phyloP scores from a whole-genome alignment of 2,329 filamentous ascomycete species.

The Purpureocillium takamizusanense region DNA sequence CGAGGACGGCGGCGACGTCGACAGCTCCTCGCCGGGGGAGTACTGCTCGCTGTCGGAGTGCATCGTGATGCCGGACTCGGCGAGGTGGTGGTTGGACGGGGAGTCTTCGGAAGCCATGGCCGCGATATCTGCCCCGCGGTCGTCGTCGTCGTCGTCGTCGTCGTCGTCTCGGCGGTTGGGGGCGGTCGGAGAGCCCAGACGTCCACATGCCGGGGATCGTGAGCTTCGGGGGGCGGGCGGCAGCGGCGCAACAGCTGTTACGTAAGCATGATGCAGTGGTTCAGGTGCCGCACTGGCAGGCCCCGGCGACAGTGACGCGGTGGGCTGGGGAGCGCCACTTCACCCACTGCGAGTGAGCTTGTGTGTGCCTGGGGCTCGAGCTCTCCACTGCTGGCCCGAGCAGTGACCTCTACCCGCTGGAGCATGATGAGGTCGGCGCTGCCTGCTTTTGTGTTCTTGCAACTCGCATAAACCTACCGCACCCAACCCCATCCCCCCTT shows the following conservation, averaged over 20 bases:
- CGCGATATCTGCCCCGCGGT: conserved; percentile 2
- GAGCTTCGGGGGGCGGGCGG: no score
- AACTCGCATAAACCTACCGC: neutral
- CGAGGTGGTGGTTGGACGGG: conserved; percentile 42
- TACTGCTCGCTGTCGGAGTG: conserved; percentile 80
- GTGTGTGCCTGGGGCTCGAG: no score
- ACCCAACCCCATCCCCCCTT: no score
- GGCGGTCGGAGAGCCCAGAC: neutral
- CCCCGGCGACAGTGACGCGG: no score
- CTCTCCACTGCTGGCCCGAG: no score
- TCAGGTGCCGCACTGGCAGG: no score
- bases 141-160: neutral
- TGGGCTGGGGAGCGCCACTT: no score
- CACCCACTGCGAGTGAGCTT: no score
- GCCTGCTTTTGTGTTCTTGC: conserved; percentile 1
- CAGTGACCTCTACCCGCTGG: conserved; percentile 3
- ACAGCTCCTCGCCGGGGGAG: conserved; percentile 54
- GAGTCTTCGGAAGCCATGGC: conserved; percentile 45
- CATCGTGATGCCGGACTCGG: conserved; percentile 68
- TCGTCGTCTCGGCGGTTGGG: conserved; percentile 1
- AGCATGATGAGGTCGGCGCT: conserved; percentile 10
- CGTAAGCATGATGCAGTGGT: conserved; percentile 1
- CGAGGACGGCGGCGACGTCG: conserved; percentile 51
- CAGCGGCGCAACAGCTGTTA: neutral
- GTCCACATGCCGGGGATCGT: neutral